A percentile compares a stretch with the other conserved stretches of the same genome.
Conservation (phyloP, 768 basidiomycete genomes). For the Mycena polygramma region DNA sequence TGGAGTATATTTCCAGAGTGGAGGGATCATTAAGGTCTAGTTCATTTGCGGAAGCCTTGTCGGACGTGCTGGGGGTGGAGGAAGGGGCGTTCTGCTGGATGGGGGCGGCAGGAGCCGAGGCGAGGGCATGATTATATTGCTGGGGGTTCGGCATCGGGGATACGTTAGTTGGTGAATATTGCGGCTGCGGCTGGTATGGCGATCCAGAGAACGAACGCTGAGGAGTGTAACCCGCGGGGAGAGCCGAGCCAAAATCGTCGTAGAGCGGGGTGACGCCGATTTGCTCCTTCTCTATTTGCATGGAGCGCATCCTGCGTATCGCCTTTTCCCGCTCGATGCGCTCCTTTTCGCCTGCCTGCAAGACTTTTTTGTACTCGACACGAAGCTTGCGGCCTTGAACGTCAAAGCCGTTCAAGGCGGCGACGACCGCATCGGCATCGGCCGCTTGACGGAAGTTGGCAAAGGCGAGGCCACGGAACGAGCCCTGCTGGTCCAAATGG, state of each 20-base stretch:
- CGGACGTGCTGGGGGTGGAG: slow-evolving; percentile 72
- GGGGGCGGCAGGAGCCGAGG: slow-evolving; percentile 65
- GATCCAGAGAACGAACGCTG: slow-evolving; percentile 80
- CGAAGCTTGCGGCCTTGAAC: slow-evolving; percentile 97
- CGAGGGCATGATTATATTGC: slow-evolving; percentile 58
- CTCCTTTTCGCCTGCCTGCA: slow-evolving; percentile 99
- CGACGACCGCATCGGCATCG: slow-evolving; percentile 96
- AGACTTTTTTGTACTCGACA: slow-evolving; percentile 99
- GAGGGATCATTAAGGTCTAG: slow-evolving; percentile 96
- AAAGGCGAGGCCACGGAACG: slow-evolving; percentile 97
- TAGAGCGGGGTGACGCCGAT: slow-evolving; percentile 64
- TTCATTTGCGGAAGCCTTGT: slow-evolving; percentile 76
- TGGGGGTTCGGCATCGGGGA: slow-evolving; percentile 58
- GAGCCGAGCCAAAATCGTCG: slow-evolving; percentile 80
- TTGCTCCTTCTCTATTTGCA: slow-evolving; percentile 93
- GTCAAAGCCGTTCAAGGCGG: slow-evolving; percentile 95
- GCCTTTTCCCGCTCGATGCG: slow-evolving; percentile 99
- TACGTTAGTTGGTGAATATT: slow-evolving; percentile 76
- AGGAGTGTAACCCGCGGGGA: slow-evolving; percentile 73
- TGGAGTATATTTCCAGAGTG: slow-evolving; percentile 96
- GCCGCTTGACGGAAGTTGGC: slow-evolving; percentile 94
- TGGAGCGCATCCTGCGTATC: slow-evolving; percentile 96
- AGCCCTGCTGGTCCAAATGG: slow-evolving; percentile 95
- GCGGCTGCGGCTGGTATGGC: slow-evolving; percentile 68
- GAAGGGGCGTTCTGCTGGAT: slow-evolving; percentile 63